A percentile compares a stretch with the other conserved stretches of the same genome.
These are phyloP conservation scores for Monosporascus cannonballus DNA, from an alignment of 2,329 filamentous ascomycete genomes.

Conservation along the genomic window DNA sequence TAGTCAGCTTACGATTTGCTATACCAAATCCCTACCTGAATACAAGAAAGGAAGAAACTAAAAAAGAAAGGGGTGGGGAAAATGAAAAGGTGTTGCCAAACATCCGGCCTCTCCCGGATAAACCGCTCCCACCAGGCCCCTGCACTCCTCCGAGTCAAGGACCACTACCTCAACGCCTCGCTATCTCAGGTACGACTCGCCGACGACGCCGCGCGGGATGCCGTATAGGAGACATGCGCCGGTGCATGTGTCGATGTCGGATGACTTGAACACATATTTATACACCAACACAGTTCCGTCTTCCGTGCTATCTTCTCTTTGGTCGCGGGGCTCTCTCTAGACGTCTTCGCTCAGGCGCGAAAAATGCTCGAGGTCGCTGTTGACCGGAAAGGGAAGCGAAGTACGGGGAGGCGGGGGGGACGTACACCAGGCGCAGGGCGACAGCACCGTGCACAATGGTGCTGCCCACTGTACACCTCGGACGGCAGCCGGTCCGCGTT, in stretches of 20 bases:
- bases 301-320: too few relatives aligned
- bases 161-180: too few relatives aligned
- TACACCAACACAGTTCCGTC: too few relatives aligned
- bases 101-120: constrained; percentile 63
- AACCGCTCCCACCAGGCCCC: constrained; percentile 65
- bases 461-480: constrained; percentile 57
- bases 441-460: constrained; percentile 80
- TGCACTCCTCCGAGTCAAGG: constrained; percentile 59
- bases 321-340: too few relatives aligned
- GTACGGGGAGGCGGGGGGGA: background rate
- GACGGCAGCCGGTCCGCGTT: constrained; percentile 67
- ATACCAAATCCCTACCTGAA: background rate
- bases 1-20: background rate
- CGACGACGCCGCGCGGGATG: constrained; percentile 65
- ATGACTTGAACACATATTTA: too few relatives aligned
- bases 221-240: constrained; percentile 73
- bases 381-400: background rate
- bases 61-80: background rate
- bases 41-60: background rate
- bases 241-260: constrained; percentile 35
- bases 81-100: constrained; percentile 57
- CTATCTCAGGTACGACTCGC: too few relatives aligned
- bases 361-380: background rate
- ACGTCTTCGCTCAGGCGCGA: too few relatives aligned
- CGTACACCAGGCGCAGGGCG: constrained; percentile 70